Evolutionary conservation across 1,139 yeast species (phyloP), one percentile per base, ranked within the genome.

Genomic region (Magnusiomyces suaveolens): DNA sequence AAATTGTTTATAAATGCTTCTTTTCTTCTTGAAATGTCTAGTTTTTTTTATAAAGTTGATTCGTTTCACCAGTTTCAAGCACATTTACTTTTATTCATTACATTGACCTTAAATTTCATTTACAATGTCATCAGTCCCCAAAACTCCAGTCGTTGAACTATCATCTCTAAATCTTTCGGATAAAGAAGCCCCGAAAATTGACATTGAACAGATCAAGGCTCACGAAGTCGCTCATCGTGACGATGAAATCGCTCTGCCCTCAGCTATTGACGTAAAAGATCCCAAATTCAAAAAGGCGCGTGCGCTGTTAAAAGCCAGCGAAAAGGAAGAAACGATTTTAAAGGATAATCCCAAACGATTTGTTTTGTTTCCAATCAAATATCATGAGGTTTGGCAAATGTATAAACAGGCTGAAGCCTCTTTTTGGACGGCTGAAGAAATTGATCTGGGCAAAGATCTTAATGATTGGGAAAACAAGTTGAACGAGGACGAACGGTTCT

Each of bases 381-480:
- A 89, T 76, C 94, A 90, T 70, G 97, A 92, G 75, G 87, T 94
- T 67, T 92, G 98, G 97, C 96, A 90, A 72, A 92, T 95, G 80
- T 92, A 92, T 76, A 92, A 92, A 78, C 89, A 90, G 75, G 97
- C 97, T 47, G 98, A 92, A 77, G 97, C 98, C 25, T 88, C 97
- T 14, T 92, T 92, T 80, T 92, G 99, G 99, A 92, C 98, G 52
- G 97, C 98, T 54, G 99, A 92, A 76, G 99, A 92, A 75, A 89
- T 94, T 63, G 99, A 92, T 72, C 79, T 92, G 63, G 83, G 95
- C 60, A 92, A 92, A 77, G 99, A 92, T 71, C 69, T 79, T 60
- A 79, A 79, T 66, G 97, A 92, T 75, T 90, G 97, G 96, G 88
- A 87, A 68, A 77, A 84, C 72, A 77, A 76, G 65, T 75, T 92